phyloP scores from a whole-genome alignment of 148 eudicot species.

The Beta vulgaris region DNA sequence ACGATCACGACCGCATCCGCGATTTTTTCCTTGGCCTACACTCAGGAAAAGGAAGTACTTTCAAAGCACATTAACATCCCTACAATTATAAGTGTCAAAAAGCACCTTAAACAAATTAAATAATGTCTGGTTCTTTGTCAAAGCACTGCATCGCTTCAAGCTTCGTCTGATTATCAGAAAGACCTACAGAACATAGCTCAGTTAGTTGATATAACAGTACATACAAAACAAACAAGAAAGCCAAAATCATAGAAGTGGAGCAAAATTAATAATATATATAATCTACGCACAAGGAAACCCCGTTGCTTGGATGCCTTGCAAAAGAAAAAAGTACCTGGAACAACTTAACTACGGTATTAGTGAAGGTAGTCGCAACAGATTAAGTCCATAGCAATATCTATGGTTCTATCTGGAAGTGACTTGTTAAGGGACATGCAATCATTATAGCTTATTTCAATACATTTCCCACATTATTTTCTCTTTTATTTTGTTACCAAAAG shows the following conservation, averaged over 20 bases:
- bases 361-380: neutral
- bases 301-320: neutral
- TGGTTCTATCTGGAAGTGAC: neutral
- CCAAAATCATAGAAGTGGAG: neutral
- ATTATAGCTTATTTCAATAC: neutral
- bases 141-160: conserved; percentile 92
- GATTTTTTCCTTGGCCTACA: too few relatives aligned
- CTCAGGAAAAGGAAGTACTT: neutral
- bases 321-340: neutral
- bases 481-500: neutral
- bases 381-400: neutral
- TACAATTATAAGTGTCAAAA: neutral
- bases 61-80: conserved; percentile 2
- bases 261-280: neutral
- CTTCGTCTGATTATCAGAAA: conserved; percentile 91
- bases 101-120: conserved; percentile 74
- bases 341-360: neutral
- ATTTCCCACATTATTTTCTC: neutral
- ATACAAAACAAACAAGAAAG: neutral
- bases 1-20: too few relatives aligned
- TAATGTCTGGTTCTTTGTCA: conserved; percentile 91
- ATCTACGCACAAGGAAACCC: neutral
- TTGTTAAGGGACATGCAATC: neutral
- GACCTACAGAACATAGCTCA: conserved; percentile 40
- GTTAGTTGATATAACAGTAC: conserved; percentile 5